Evolutionary conservation across 2,329 filamentous ascomycete genomes (phyloP).

Genomic region (Incumbomyces lentus): DNA sequence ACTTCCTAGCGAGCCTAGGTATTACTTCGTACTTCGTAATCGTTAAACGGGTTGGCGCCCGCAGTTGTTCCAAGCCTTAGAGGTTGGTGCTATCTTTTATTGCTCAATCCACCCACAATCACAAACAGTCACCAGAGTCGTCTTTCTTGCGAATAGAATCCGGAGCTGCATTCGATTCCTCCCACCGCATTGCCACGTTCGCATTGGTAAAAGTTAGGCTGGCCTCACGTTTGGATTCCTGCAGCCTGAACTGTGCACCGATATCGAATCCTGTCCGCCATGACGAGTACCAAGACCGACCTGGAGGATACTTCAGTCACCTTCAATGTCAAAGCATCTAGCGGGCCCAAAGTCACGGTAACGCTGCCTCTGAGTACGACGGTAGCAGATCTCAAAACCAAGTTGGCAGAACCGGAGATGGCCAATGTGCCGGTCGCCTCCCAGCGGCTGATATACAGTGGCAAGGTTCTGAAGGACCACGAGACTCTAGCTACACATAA

Average conservation of each 20-base stretch:
- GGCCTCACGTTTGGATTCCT: too few species aligned
- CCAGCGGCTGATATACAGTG: slow-evolving; percentile 94
- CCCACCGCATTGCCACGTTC: too few species aligned
- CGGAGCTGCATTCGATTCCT: too few species aligned
- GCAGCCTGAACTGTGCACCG: not conserved
- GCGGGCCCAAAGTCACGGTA: slow-evolving; percentile 71
- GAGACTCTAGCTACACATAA: slow-evolving; percentile 80
- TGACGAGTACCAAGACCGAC: slow-evolving; percentile 1
- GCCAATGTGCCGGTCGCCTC: slow-evolving; percentile 80
- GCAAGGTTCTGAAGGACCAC: slow-evolving; percentile 88
- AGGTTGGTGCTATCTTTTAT: too few species aligned
- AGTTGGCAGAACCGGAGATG: slow-evolving; percentile 68
- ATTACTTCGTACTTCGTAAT: too few species aligned
- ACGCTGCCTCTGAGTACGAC: slow-evolving; percentile 68
- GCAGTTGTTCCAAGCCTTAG: too few species aligned
- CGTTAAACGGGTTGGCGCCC: too few species aligned
- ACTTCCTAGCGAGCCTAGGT: too few species aligned
- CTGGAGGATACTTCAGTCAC: slow-evolving; percentile 49
- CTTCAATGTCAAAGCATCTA: slow-evolving; percentile 97
- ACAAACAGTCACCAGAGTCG: too few species aligned
- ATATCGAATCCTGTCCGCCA: not conserved
- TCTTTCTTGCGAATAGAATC: too few species aligned
- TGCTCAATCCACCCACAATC: too few species aligned
- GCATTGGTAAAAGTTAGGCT: too few species aligned
- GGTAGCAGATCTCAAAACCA: slow-evolving; percentile 78